phyloP scores from a whole-genome alignment of 2,329 filamentous ascomycete genomes.

The Cephalotrichum gorgonifer region DNA sequence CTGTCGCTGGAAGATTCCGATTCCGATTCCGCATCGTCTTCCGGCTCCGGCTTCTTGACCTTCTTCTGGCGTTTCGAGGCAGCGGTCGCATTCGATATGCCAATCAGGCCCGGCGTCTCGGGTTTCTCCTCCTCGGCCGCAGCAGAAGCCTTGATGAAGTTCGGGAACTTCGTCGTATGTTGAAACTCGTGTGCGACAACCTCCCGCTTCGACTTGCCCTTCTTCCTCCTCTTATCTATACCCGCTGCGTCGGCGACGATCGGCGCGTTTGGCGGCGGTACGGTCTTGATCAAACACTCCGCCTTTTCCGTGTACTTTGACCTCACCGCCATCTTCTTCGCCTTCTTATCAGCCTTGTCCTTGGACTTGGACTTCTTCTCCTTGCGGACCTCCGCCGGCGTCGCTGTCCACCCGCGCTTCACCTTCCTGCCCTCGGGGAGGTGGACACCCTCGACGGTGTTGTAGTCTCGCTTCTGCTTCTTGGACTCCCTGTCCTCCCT shows the following conservation, averaged over 20 bases:
- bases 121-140: not conserved
- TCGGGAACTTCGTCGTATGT: conserved; percentile 72
- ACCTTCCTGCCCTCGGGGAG: conserved; percentile 67
- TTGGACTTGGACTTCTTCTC: conserved; percentile 37
- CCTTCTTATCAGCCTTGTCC: conserved; percentile 41
- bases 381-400: conserved; percentile 37
- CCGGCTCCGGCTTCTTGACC: not conserved
- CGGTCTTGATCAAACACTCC: conserved; percentile 79
- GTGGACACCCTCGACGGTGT: conserved; percentile 55
- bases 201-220: conserved; percentile 38
- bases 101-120: not conserved
- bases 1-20: no score
- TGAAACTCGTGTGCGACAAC: conserved; percentile 81
- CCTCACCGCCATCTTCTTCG: conserved; percentile 47
- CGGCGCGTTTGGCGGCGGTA: conserved; percentile 43
- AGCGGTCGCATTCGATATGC: not conserved
- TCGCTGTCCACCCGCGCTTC: conserved; percentile 82
- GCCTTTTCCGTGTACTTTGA: conserved; percentile 73
- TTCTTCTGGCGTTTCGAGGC: not conserved
- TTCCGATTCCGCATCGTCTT: not conserved
- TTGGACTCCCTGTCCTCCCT: conserved; percentile 20
- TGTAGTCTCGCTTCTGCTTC: conserved; percentile 40
- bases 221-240: conserved; percentile 44
- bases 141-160: conserved; percentile 53
- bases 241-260: conserved; percentile 29